Conservation (phyloP, 2,329 filamentous ascomycete species). For the Claviceps africana region DNA sequence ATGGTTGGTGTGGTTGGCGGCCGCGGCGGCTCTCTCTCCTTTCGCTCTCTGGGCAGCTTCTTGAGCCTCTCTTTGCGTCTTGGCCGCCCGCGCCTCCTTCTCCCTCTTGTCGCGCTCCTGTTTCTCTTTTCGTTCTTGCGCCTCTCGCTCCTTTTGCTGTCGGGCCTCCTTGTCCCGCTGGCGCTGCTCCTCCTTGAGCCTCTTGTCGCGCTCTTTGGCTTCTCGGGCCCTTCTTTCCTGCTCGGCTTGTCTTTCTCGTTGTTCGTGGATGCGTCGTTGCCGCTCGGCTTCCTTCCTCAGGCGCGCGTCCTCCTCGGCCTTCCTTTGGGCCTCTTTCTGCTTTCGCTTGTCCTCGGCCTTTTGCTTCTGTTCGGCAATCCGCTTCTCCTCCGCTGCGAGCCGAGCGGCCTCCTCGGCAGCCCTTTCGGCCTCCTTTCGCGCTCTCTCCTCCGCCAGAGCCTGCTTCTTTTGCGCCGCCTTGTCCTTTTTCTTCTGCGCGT, state of each 20-base stretch:
- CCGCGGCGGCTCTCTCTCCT: conserved; percentile 35
- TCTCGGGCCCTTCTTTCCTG: conserved; percentile 63
- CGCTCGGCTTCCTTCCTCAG: conserved; percentile 75
- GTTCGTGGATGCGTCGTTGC: conserved; percentile 64
- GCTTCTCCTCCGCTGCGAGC: conserved; percentile 63
- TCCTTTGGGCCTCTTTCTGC: conserved; percentile 83
- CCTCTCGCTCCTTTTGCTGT: conserved; percentile 58
- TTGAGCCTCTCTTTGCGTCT: conserved; percentile 44
- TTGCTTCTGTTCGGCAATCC: conserved; percentile 62
- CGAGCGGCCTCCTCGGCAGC: conserved; percentile 71
- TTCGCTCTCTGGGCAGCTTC: conserved; percentile 49
- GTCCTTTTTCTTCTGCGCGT: conserved; percentile 90
- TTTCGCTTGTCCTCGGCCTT: conserved; percentile 82
- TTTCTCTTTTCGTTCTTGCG: conserved; percentile 46
- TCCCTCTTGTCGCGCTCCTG: conserved; percentile 49
- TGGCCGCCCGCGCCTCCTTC: conserved; percentile 40
- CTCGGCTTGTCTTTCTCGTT: conserved; percentile 74
- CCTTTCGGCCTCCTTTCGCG: conserved; percentile 75
- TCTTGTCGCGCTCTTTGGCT: conserved; percentile 58
- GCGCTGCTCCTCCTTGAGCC: conserved; percentile 68
- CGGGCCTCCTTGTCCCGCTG: conserved; percentile 65
- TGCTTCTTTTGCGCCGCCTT: conserved; percentile 83
- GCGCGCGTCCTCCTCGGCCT: conserved; percentile 79
- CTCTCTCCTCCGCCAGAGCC: conserved; percentile 79
- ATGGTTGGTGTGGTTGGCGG: background rate